These are phyloP conservation scores for Boletales sp. DNA, from an alignment of 768 basidiomycete species.

Conservation along the genomic window DNA sequence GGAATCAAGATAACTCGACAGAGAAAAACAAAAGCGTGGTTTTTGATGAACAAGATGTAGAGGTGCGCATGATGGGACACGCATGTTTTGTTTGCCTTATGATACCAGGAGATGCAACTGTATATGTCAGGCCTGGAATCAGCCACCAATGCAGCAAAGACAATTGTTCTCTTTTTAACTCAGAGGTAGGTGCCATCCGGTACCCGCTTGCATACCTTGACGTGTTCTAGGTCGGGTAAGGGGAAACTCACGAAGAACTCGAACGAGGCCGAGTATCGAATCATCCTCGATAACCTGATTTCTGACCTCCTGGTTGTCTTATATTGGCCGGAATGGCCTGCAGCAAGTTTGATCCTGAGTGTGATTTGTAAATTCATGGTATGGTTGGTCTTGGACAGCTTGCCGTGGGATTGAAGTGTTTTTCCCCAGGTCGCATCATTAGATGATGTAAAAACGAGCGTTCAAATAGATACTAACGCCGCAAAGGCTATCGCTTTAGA, in stretches of 20 bases:
- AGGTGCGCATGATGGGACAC: conserved; percentile 36
- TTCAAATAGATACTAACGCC: conserved; percentile 70
- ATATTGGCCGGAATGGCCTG: conserved; percentile 98
- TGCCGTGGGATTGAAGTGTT: neutral
- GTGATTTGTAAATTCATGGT: conserved; percentile 89
- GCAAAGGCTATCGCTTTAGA: conserved; percentile 89
- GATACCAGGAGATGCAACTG: conserved; percentile 59
- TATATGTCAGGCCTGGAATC: conserved; percentile 75
- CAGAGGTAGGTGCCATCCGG: conserved; percentile 42
- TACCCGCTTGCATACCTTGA: neutral
- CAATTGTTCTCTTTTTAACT: conserved; percentile 75
- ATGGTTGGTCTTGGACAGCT: conserved; percentile 9
- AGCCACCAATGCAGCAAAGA: conserved; percentile 80
- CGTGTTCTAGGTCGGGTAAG: conserved; percentile 64
- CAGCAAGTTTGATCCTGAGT: conserved; percentile 74
- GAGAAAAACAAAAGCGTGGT: conserved; percentile 51
- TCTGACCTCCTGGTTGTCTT: conserved; percentile 84
- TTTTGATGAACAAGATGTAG: conserved; percentile 65
- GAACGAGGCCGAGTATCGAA: conserved; percentile 90
- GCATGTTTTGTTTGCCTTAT: conserved; percentile 1
- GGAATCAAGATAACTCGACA: conserved; percentile 54
- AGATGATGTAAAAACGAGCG: conserved; percentile 73
- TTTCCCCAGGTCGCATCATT: conserved; percentile 66
- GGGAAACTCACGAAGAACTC: conserved; percentile 86
- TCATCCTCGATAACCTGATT: conserved; percentile 88